A percentile compares a stretch with the other conserved stretches of the same genome.
Evolutionary conservation across 768 basidiomycete genomes (phyloP).

Genomic region (Kwoniella sp.): DNA sequence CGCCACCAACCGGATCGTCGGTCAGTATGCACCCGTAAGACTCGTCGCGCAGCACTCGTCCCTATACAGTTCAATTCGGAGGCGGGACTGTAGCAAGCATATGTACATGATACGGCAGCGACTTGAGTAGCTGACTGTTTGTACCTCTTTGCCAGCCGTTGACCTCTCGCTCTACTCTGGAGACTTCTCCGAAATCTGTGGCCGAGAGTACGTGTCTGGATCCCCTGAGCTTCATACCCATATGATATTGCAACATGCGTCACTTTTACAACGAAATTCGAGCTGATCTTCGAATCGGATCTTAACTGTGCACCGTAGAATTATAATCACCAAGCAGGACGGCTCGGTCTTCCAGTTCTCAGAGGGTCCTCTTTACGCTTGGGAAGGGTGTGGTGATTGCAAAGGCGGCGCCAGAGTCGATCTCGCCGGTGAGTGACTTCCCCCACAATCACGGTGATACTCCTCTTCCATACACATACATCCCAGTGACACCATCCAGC

Average conservation of each 20-base stretch:
- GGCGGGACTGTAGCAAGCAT: too few relatives aligned
- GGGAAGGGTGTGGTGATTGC: conserved; percentile 16
- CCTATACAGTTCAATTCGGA: too few relatives aligned
- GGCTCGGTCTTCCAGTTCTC: conserved; percentile 8
- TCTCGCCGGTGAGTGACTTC: conserved; percentile 11
- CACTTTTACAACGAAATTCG: too few relatives aligned
- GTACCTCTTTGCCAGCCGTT: not conserved
- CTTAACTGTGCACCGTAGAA: conserved; percentile 6
- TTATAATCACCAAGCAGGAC: conserved; percentile 11
- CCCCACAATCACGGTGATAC: not conserved
- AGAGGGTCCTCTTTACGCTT: conserved; percentile 17
- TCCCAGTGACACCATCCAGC: too few relatives aligned
- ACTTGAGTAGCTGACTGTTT: not conserved
- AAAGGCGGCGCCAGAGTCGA: conserved; percentile 5
- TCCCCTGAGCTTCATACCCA: not conserved
- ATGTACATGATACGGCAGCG: too few relatives aligned
- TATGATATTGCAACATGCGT: too few relatives aligned
- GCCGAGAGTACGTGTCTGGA: conserved; percentile 15
- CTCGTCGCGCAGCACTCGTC: not conserved
- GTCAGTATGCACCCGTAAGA: not conserved
- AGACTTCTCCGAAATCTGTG: conserved; percentile 10
- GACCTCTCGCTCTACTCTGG: not conserved
- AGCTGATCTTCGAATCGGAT: too few relatives aligned
- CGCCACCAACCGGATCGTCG: conserved; percentile 13
- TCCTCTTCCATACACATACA: not conserved